Percentiles rank a stretch among this genome's conserved stretches.
Evolutionary conservation across 495 filamentous ascomycete species (phyloP).

Genomic region (Aspergillus nanangensis): DNA sequence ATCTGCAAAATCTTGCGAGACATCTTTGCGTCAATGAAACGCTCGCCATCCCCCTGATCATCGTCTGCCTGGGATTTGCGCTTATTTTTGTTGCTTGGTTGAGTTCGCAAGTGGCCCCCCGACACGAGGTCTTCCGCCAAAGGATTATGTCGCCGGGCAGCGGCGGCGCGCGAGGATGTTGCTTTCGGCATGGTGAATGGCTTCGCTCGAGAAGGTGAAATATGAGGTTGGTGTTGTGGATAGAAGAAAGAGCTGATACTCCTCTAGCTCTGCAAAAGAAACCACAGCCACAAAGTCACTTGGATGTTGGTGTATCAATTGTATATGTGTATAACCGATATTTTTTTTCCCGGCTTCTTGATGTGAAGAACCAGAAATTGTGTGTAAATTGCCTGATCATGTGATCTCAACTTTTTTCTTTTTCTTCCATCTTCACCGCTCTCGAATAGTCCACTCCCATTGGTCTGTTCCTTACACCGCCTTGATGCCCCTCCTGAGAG

Average conservation of each 20-base stretch:
- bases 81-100: slow-evolving; percentile 51
- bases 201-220: slow-evolving; percentile 1
- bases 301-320: too few species aligned
- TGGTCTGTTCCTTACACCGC: slow-evolving; percentile 18
- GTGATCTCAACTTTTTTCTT: slow-evolving; percentile 28
- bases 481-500: neutral
- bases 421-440: slow-evolving; percentile 5
- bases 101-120: slow-evolving; percentile 55
- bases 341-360: too few species aligned
- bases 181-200: slow-evolving; percentile 41
- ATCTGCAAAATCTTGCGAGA: slow-evolving; percentile 85
- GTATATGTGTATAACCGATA: too few species aligned
- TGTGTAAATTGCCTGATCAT: slow-evolving; percentile 40
- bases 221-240: too few species aligned
- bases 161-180: slow-evolving; percentile 33
- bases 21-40: slow-evolving; percentile 78
- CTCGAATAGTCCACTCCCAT: neutral
- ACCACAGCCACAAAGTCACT: too few species aligned
- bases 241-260: too few species aligned
- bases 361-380: slow-evolving; percentile 19
- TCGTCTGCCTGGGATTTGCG: slow-evolving; percentile 48
- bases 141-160: slow-evolving; percentile 59
- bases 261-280: too few species aligned
- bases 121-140: slow-evolving; percentile 68
- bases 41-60: slow-evolving; percentile 57